Evolutionary conservation across 371 early-diverging fungal genomes (phyloP).

Genomic region (Mucor velutinosus): DNA sequence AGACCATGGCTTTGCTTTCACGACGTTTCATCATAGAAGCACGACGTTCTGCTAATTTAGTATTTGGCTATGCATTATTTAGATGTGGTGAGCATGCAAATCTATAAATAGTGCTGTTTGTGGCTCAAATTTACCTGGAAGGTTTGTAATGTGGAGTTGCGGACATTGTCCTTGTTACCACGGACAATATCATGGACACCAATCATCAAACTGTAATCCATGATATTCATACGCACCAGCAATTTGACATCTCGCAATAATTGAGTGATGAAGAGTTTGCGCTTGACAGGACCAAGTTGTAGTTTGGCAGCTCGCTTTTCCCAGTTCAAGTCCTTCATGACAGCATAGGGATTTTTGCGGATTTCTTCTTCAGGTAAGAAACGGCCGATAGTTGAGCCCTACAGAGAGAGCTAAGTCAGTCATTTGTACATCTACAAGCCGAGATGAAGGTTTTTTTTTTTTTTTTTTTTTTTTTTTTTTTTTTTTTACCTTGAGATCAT

Average conservation of each 20-base stretch:
- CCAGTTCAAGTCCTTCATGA: conserved; percentile 96
- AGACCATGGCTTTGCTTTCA: conserved; percentile 64
- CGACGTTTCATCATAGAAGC: conserved; percentile 49
- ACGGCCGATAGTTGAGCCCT: conserved; percentile 81
- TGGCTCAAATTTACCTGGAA: conserved; percentile 31
- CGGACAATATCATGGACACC: conserved; percentile 84
- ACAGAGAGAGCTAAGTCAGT: neutral
- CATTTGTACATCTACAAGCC: neutral
- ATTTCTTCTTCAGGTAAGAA: conserved; percentile 73
- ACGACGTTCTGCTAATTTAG: conserved; percentile 46
- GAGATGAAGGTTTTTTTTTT: no score
- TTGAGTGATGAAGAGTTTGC: conserved; percentile 78
- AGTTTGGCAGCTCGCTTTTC: conserved; percentile 70
- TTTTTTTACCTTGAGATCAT: conserved; percentile 81
- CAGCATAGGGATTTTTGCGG: conserved; percentile 74
- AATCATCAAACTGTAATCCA: conserved; percentile 88
- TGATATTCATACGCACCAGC: conserved; percentile 79
- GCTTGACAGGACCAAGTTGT: conserved; percentile 81
- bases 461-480: no score
- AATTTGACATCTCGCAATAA: conserved; percentile 77
- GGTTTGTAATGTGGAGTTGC: conserved; percentile 81
- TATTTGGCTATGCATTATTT: conserved; percentile 39
- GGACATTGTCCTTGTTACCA: conserved; percentile 84
- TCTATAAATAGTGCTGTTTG: neutral
- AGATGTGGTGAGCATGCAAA: neutral